Conservation (phyloP, 2,329 filamentous ascomycete genomes). For the Emergomyces africanus region DNA sequence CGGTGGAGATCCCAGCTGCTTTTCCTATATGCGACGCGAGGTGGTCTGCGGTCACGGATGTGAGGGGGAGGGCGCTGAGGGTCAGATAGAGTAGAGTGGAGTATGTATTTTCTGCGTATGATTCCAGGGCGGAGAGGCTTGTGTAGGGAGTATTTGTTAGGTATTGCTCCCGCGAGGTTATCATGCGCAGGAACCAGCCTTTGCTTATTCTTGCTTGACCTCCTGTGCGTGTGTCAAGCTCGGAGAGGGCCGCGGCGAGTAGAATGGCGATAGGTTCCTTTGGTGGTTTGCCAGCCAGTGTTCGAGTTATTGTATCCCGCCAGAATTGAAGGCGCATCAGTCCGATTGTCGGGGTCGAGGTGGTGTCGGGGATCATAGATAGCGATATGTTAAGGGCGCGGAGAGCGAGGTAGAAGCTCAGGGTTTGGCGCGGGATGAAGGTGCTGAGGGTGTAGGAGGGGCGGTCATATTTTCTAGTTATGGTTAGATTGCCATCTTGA, state of each 20-base stretch:
- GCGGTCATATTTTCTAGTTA: constrained; percentile 65
- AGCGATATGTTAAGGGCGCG: constrained; percentile 89
- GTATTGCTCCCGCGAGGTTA: constrained; percentile 69
- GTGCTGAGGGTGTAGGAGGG: constrained; percentile 76
- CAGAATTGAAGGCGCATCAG: constrained; percentile 90
- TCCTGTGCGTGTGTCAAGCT: constrained; percentile 36
- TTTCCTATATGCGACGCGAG: constrained; percentile 93
- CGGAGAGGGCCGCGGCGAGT: constrained; percentile 57
- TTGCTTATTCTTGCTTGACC: constrained; percentile 44
- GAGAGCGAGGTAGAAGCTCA: constrained; percentile 78
- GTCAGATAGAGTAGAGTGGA: constrained; percentile 84
- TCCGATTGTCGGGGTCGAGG: constrained; percentile 76
- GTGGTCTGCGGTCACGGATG: constrained; percentile 78
- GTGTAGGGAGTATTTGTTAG: constrained; percentile 74
- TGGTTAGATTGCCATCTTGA: neutral
- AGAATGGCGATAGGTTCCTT: constrained; percentile 86
- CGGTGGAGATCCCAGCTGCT: constrained; percentile 72
- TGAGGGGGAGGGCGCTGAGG: constrained; percentile 63
- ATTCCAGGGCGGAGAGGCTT: constrained; percentile 60
- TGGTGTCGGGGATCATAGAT: constrained; percentile 76
- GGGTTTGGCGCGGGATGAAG: constrained; percentile 63
- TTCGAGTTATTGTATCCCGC: constrained; percentile 69
- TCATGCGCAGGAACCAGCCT: constrained; percentile 63
- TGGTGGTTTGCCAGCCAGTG: constrained; percentile 64
- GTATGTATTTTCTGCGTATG: constrained; percentile 90